Percentiles rank a stretch among this genome's conserved stretches.
Evolutionary conservation across 176 grass and related monocot genomes (phyloP).

Genomic region (Dendrocalamus sinicus): DNA sequence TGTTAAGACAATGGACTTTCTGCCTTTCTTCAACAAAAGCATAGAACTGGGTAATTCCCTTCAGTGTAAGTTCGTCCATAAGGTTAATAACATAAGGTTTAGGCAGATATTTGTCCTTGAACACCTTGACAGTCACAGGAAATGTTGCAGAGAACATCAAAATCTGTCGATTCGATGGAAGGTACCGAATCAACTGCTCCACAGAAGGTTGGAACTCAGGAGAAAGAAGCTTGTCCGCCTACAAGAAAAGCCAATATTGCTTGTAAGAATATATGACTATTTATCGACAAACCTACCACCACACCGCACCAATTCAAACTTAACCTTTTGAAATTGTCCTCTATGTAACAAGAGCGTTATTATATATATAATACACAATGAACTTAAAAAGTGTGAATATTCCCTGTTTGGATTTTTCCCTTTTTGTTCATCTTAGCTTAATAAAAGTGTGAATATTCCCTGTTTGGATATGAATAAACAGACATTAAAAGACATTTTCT

Average conservation of each 20-base stretch:
- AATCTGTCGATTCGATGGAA: conserved; percentile 75
- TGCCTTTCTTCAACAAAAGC: conserved; percentile 96
- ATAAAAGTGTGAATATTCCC: background rate
- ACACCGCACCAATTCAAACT: background rate
- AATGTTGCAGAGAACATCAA: conserved; percentile 95
- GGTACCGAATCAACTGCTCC: conserved; percentile 72
- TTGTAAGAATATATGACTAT: conserved; percentile 6
- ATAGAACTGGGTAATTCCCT: conserved; percentile 92
- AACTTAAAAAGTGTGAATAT: no score
- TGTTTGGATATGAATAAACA: conserved; percentile 3
- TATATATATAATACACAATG: background rate
- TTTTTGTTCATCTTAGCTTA: background rate
- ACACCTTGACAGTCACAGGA: conserved; percentile 84
- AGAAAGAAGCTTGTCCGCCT: conserved; percentile 91
- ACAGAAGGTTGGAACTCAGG: conserved; percentile 87
- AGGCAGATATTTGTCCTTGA: conserved; percentile 83
- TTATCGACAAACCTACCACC: background rate
- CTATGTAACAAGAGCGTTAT: background rate
- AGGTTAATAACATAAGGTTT: conserved; percentile 94
- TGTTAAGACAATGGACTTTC: conserved; percentile 96
- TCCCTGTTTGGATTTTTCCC: background rate
- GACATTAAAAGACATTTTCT: background rate
- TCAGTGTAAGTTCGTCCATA: conserved; percentile 94
- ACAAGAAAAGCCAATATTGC: conserved; percentile 26
- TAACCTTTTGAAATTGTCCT: background rate